Conservation (phyloP, 2,329 filamentous ascomycete genomes). For the Kalaharituber pfeilii region DNA sequence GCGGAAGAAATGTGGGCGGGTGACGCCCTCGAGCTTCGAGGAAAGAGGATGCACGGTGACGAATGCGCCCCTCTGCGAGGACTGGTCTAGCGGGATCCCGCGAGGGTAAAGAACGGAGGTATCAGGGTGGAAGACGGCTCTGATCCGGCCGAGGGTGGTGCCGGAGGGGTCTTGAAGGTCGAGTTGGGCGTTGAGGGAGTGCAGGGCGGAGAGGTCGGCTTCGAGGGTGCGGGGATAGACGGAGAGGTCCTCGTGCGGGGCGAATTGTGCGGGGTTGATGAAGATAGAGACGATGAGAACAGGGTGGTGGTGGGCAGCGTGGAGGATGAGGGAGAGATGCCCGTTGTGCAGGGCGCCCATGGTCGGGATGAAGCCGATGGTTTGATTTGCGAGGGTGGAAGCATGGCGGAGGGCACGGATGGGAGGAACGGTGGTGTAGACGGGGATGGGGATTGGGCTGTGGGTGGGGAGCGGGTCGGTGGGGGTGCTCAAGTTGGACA, state of each 20-base stretch:
- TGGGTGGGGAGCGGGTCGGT: slow-evolving; percentile 2
- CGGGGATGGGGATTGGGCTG: slow-evolving; percentile 10
- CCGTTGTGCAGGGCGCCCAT: slow-evolving; percentile 96
- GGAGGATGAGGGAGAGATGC: slow-evolving; percentile 69
- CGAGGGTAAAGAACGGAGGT: slow-evolving; percentile 77
- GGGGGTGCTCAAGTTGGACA: background rate
- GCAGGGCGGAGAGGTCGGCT: slow-evolving; percentile 50
- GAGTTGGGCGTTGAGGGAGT: slow-evolving; percentile 53
- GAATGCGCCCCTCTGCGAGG: slow-evolving; percentile 65
- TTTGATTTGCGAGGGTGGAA: slow-evolving; percentile 47
- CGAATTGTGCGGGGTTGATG: slow-evolving; percentile 94
- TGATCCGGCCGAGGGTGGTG: slow-evolving; percentile 49
- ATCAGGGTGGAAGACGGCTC: slow-evolving; percentile 71
- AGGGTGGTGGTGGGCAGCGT: slow-evolving; percentile 67
- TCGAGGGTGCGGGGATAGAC: slow-evolving; percentile 88
- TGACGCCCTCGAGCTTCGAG: slow-evolving; percentile 64
- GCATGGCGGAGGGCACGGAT: slow-evolving; percentile 53
- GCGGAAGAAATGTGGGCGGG: slow-evolving; percentile 83
- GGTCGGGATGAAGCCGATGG: slow-evolving; percentile 78
- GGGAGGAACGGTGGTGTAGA: slow-evolving; percentile 59
- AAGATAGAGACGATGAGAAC: slow-evolving; percentile 83
- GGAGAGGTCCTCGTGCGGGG: slow-evolving; percentile 66
- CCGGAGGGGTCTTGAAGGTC: slow-evolving; percentile 27
- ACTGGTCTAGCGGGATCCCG: slow-evolving; percentile 40
- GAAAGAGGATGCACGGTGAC: slow-evolving; percentile 77